Evolutionary conservation across 768 basidiomycete species (phyloP), one percentile per base, ranked within the genome.

Genomic region (Tricholoma hemisulphureum): DNA sequence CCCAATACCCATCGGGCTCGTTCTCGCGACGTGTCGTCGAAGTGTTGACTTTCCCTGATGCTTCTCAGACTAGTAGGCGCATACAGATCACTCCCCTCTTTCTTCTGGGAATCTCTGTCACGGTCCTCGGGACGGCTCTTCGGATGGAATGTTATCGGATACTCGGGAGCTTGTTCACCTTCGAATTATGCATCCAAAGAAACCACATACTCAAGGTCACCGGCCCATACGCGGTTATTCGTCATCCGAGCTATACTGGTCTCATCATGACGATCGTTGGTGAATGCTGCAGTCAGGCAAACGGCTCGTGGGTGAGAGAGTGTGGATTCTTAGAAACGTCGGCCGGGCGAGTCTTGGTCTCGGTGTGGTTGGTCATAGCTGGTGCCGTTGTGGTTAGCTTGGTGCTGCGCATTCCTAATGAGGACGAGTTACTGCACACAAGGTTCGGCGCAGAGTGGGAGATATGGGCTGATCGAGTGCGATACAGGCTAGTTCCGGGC

Each of bases 231-330:
- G 58, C 73, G 4, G 52, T 68, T 45, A 66, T 77, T 14, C 69
- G 76, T 35, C 76, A 78, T 58, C 77, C 77, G 3, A 75, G 75
- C 60, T 78, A 78, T 57, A 67, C 65, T 14, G 73, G 68, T 9
- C 59, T 75, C 14, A 72, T 73, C 20, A 41, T 73, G 37, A 67
- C 66, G n/a, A 61, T 74, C 18, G 11, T 71, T n/a, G 72, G 67
- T 8, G 59, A 63, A 13, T 64, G 64, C 46, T 64, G 61, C 26
- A 63, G 58, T 56, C 68, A 71, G 45, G 61, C 64, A 0, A 57
- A 61, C 2, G 72, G 72, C 5, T 75, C 75, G 5, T 77, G 71
- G 74, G 58, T 75, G 31, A 61, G 56, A 24, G 69, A 74, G 57
- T 75, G 71, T 34, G 73, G 70, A 4, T 10, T 73, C 13, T 58